Base-by-base conservation (phyloP, 1,284 basidiomycete genomes). In the Apiotrichum domesticum region DNA sequence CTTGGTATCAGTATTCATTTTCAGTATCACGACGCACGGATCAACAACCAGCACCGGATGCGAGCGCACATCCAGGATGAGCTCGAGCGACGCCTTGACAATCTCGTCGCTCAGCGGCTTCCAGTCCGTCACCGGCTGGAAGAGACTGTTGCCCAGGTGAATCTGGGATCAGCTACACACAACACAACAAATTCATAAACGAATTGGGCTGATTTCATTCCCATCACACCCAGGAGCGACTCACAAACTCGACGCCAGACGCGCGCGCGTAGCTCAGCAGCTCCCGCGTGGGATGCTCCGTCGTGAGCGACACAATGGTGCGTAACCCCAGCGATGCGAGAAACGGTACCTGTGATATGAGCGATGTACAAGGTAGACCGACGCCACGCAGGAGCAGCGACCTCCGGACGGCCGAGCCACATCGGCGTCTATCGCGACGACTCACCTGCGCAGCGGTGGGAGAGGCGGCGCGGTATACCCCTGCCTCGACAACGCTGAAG, bases 31-130 rank as follows among this genome's bases (percentile, higher is more conserved):
- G 11, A 65, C 70, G 57, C 52, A 76, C 73, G 74, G 71, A 52
- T 76, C 74, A n/a, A 75, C 65, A 4, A 75, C 54, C 15, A 75
- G 53, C 5, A 76, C 58, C 6, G 73, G 72, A 52, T 73, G 72
- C 10, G 56, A 59, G 21, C 71, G 51, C 35, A 54, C 62, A 55
- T 74, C 71, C 41, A 76, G 59, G 13, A 76, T 57, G 29, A 72
- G 61, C 65, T 76, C 74, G 14, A 76, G 63, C 4, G 72, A 64
- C 1, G 69, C 57, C 57, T 76, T 76, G 52, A 76, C 71, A 2
- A 72, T 57, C 51, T 75, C 72, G 52, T 76, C 72, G 37, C 65
- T 58, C 15, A 76, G 66, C 2, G 74, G 74, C 56, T 69, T 69
- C 70, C 71, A 75, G 46, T 74, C 74, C 3, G 62, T 65, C 21